Conservation (phyloP, 2,329 filamentous ascomycete genomes). For the Trichoderma sp. region DNA sequence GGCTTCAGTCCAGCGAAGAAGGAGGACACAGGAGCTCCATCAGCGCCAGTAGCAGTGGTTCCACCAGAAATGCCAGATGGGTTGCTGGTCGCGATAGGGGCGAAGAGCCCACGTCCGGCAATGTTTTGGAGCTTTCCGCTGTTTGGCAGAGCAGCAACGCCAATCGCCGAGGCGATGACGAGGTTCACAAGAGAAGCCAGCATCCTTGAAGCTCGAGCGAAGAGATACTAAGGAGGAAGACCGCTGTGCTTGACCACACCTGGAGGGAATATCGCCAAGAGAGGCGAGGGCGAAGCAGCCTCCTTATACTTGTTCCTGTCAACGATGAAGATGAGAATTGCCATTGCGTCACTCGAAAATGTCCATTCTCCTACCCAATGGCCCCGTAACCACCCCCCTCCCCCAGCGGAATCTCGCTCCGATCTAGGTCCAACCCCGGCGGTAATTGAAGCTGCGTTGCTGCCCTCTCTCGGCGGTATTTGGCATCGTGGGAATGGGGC, state of each 20-base stretch:
- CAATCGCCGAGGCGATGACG: conserved; percentile 16
- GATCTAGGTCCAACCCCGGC: conserved; percentile 17
- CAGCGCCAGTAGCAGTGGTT: conserved; percentile 17
- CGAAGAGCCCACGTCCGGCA: conserved; percentile 20
- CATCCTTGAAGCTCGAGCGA: conserved; percentile 12
- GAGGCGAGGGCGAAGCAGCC: not conserved
- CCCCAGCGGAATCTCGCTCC: conserved; percentile 11
- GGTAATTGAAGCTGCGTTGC: not conserved
- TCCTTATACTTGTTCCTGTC: not conserved
- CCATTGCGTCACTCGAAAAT: conserved; percentile 3
- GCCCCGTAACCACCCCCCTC: not conserved
- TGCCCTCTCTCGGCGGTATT: conserved; percentile 15
- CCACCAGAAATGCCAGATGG: conserved; percentile 24
- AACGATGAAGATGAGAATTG: not conserved
- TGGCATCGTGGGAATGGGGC: not conserved
- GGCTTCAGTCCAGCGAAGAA: conserved; percentile 27
- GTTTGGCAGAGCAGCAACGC: conserved; percentile 14
- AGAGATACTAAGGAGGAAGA: not conserved
- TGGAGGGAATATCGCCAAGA: not conserved
- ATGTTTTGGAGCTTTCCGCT: conserved; percentile 6
- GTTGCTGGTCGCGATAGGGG: conserved; percentile 24
- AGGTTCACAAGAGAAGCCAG: conserved; percentile 11
- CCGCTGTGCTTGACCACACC: conserved; percentile 14
- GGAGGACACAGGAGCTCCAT: conserved; percentile 22
- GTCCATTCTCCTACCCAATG: not conserved